Evolutionary conservation across 768 basidiomycete genomes (phyloP), one percentile per base, ranked within the genome.

Genomic region (Tephrocybe sp.): DNA sequence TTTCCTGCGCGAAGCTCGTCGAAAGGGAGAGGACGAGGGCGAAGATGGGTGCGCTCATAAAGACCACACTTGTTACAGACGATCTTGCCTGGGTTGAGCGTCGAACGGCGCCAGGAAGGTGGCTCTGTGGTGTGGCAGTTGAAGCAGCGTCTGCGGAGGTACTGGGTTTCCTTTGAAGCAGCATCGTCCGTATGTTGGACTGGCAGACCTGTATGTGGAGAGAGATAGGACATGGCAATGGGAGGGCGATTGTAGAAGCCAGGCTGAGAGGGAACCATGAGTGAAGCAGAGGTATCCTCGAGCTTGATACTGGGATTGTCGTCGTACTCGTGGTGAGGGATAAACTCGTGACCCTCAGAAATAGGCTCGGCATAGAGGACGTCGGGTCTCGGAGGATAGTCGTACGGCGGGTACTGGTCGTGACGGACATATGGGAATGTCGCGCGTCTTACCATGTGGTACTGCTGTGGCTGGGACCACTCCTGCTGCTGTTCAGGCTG

Each of bases 11-110:
- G 83, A 34, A 93, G 79, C 67, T 92, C 91, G 65, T 92, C 91
- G 54, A 93, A 92, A 46, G 90, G 85, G 15, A 92, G 75, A 7
- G 91, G 91, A 11, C 91, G 78, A 4, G 90, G 82, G 19, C 91
- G 81, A 47, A 92, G 68, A 57, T 93, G 91, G 11, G 91, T 93
- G 62, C 91, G 88, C 68, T 93, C 91, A 61, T 93, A 93, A 31
- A 93, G 77, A 9, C 91, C 91, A 56, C 91, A 93, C 74, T 93
- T 93, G 78, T 93, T 93, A 79, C 91, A 93, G 37, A 93, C 91
- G 61, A 93, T 93, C 70, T 93, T 93, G 56, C 91, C 91, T 0
- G 88, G 89, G 67, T 91, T 90, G 61, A 93, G 84, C 4, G 91
- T 92, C 25, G 83, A 86, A 37, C 91, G 82, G 46, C 91, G 85